phyloP scores from a whole-genome alignment of 306 rosid species.

The Delonix regia region DNA sequence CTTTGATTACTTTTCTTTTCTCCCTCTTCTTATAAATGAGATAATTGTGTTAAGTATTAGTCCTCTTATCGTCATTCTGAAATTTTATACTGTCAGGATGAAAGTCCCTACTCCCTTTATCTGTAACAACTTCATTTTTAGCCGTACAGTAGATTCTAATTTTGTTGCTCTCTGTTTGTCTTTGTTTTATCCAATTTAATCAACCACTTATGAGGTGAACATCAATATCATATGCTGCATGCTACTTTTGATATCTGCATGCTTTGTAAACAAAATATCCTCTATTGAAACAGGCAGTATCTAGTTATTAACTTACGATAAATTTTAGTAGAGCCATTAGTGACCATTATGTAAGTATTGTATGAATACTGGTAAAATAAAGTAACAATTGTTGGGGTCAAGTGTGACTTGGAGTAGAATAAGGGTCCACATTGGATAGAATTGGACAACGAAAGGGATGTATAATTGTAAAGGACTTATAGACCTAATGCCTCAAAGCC shows the following conservation, averaged over 20 bases:
- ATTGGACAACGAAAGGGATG: too few relatives aligned
- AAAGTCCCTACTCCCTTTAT: not conserved
- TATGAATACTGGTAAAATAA: not conserved
- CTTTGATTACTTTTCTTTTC: not conserved
- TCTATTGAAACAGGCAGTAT: not conserved
- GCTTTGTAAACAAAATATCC: not conserved
- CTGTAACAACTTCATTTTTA: not conserved
- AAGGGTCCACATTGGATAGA: too few relatives aligned
- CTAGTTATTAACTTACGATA: not conserved
- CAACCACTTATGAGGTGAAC: not conserved
- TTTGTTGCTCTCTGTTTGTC: not conserved
- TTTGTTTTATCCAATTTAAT: not conserved
- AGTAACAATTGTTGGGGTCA: too few relatives aligned
- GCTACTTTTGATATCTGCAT: not conserved
- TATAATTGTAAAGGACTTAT: too few relatives aligned
- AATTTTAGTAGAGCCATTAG: not conserved
- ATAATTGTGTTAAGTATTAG: not conserved
- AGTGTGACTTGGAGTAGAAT: too few relatives aligned
- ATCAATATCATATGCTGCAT: too few relatives aligned
- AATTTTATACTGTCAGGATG: not conserved
- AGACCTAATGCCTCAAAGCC: too few relatives aligned
- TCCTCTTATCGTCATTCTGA: not conserved
- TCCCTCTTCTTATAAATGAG: not conserved
- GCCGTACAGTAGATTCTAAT: not conserved
- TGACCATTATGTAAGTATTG: not conserved